Evolutionary conservation across 768 basidiomycete genomes (phyloP).

Genomic region (Mycena rebaudengoi): DNA sequence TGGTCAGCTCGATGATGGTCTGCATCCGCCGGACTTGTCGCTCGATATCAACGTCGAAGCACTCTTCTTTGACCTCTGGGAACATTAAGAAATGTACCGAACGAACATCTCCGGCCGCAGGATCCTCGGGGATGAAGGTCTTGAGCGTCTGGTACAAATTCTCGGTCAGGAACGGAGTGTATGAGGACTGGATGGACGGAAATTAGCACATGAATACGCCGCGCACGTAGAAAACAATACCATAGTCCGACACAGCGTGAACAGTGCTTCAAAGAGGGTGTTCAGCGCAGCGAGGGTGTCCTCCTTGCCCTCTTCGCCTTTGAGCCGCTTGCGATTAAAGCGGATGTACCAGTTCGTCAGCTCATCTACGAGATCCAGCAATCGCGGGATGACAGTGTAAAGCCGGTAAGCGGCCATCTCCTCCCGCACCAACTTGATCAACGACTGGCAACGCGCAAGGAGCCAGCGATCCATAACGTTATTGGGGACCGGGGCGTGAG

Average conservation of each 20-base stretch:
- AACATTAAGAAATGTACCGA: conserved; percentile 96
- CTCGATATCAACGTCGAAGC: conserved; percentile 93
- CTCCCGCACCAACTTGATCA: conserved; percentile 88
- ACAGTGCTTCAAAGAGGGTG: conserved; percentile 93
- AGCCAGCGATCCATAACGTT: conserved; percentile 99
- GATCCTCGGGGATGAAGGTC: conserved; percentile 83
- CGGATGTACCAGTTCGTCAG: conserved; percentile 99
- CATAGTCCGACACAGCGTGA: conserved; percentile 96
- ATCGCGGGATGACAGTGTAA: conserved; percentile 96
- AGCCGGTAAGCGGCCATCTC: conserved; percentile 99
- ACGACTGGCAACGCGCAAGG: conserved; percentile 95
- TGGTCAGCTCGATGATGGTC: conserved; percentile 90
- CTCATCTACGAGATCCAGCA: conserved; percentile 93
- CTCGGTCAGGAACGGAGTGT: conserved; percentile 98
- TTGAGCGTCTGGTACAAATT: conserved; percentile 93
- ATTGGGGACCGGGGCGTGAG: conserved; percentile 80
- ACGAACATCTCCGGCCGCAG: conserved; percentile 77
- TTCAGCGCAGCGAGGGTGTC: conserved; percentile 91
- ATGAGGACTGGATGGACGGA: conserved; percentile 76
- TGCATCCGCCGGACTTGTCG: conserved; percentile 96
- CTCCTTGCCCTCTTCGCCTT: conserved; percentile 92
- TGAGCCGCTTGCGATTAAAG: conserved; percentile 94
- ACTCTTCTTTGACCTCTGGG: conserved; percentile 93
- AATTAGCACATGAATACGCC: conserved; percentile 9
- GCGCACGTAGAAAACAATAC: conserved; percentile 49